Evolutionary conservation across 169 alveolate species (phyloP), one percentile per base, ranked within the genome.

Genomic region (Eimeria tenella): DNA sequence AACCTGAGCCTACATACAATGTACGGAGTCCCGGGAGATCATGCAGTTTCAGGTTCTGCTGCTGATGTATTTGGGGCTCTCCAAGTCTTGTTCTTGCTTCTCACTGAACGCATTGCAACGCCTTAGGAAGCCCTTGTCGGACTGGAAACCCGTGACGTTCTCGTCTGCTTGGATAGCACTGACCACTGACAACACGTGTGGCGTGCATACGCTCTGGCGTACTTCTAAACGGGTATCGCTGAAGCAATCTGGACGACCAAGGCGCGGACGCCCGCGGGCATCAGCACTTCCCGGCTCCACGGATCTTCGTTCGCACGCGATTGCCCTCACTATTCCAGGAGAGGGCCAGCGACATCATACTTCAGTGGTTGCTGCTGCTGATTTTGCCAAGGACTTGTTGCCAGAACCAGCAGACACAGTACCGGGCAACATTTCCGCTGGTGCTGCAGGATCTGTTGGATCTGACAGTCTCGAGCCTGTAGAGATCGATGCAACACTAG

Each of bases 401-500:
- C 83, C 58, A 42, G 83, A 49, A 9, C 6, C 83, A 11, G 60
- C 23, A 3, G 62, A 31, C 11, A 55, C 6, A 49, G 17, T 5
- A 49, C 15, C 83, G 50, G 83, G n/a, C 15, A 13, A 0, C 62
- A 25, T 10, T 73, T 73, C 83, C 4, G 3, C 62, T 6, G 1
- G 17, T 31, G 5, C 83, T n/a, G 13, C 60, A 49, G 9, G 25
- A 73, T 55, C 58, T 73, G 83, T 21, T 73, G 83, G 83, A 13
- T 17, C 15, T 11, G 71, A 19, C 6, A 49, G 52, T 13, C 50
- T 79, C n/a, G 68, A 79, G 50, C 5, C 53, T 3, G 87, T 79
- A 15, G 87, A 79, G n/a, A 79, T 79, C 23, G 87, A 79, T 31
- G 87, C 87, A 79, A 53, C 87, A n/a, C 87, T 79, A 23, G 87